Percentiles rank a stretch among this genome's conserved stretches.
phyloP scores from a whole-genome alignment of 2,329 filamentous ascomycete species.

The Neonectria ditissima region DNA sequence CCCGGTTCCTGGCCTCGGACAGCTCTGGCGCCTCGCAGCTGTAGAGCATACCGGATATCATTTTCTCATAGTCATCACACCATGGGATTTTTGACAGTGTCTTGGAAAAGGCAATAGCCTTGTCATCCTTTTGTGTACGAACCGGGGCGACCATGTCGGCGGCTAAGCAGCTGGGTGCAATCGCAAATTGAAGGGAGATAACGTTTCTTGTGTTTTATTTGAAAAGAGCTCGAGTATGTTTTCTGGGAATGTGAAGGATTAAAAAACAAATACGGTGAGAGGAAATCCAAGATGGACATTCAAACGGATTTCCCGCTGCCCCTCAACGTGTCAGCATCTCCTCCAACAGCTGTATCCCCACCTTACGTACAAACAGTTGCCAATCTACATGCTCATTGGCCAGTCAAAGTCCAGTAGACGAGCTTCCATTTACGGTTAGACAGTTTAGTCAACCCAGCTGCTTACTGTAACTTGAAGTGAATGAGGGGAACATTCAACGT shows the following conservation, averaged over 20 bases:
- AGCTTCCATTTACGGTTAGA: background rate
- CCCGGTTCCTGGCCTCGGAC: background rate
- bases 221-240: too few species aligned
- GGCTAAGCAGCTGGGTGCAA: background rate
- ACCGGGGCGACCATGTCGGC: background rate
- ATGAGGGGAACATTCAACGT: too few species aligned
- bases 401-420: background rate
- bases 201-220: background rate
- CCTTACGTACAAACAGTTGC: too few species aligned
- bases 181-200: background rate
- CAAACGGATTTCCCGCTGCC: background rate
- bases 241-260: too few species aligned
- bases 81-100: background rate
- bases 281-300: background rate
- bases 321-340: too few species aligned
- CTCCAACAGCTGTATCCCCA: too few species aligned
- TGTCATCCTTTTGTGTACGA: background rate
- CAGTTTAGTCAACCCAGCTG: background rate
- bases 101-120: slow-evolving; percentile 2
- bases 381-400: background rate
- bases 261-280: background rate
- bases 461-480: too few species aligned
- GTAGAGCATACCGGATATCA: slow-evolving; percentile 11
- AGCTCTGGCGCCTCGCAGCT: background rate
- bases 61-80: slow-evolving; percentile 14